Base-by-base conservation (phyloP, 2,329 filamentous ascomycete genomes). In the Penicillium sumatraense region DNA sequence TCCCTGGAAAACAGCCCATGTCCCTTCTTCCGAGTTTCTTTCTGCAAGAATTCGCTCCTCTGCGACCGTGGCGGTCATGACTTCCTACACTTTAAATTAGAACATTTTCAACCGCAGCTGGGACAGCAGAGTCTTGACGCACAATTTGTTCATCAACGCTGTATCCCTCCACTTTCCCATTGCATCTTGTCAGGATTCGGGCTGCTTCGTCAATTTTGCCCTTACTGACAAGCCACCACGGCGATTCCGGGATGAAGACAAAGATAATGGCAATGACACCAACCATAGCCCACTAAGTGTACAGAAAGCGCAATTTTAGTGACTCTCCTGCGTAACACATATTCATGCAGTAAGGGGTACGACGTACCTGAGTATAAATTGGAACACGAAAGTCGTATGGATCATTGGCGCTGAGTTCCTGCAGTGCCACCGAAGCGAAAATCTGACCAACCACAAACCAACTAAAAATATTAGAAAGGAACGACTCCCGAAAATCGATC, bases 371-470 rank as follows among this genome's bases (percentile, higher is more conserved):
- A 0, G 77, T 78, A 50, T 78, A 78, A 24, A 80, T 75, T 2
- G 78, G 70, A 3, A 69, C 71, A 6, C 70, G 66, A 54, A 71
- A 80, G 42, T 78, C 62, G 18, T 68, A 62, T 0, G 73, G 72
- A 24, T 73, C 60, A 0, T 49, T 49, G 8, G 60, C 51, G 36
- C 69, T 70, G 2, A 80, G 64, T 2, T 61, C 53, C 21, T 78
- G 69, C 3, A 80, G 63, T 1, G 77, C 76, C 0, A 80, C 67
- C 4, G 72, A 74, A 2, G 74, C 76, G 33, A 75, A 76, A 29
- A 80, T 72, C n/a, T 71, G 68, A 1, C 78, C 78, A 0, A 79
- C 26, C 1, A 74, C 72, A 58, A 74, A 80, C 78, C 78, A 81
- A 46, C 67, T 70, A 38, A 3, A 44, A 7, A 31, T 29, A 23